Base-by-base conservation (phyloP, 75 land plant species). In the Sequoia sempervirens region DNA sequence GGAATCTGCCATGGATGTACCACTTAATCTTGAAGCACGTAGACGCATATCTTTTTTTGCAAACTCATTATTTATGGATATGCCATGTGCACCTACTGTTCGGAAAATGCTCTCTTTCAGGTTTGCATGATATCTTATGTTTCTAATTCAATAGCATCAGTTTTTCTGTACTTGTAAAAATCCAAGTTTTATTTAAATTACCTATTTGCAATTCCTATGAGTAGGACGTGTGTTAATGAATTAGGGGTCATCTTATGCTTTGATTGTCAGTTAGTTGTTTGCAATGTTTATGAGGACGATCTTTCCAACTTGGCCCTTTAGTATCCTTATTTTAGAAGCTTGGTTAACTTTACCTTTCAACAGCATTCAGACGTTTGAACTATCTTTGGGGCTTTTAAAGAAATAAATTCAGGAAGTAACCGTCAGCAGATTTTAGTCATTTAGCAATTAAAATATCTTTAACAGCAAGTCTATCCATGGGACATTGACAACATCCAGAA, bases 71-170 rank as follows among this genome's bases (percentile, higher is more conserved):
- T 92, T 92, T 80, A 92, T 92, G 93, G 84, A 86, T 80, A 90
- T 92, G 92, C 93, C 93, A 80, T 53, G 81, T 30, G 92, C 93
- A 81, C 92, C 92, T 23, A 82, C 80, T 76, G 92, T 92, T 54
- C 88, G 89, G n/a, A 86, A 92, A 47, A 92, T 92, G 93, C 81
- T 92, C 4, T 91, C 93, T 45, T 92, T 92, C 86, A 92, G 93
- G 93, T 92, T 34, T 30, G 56, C 26, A 28, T 30, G 36, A 43
- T 61, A 4, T 61, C 40, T 64, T 82, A 23, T 30, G 86, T 46
- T 50, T 68, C 53, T 40, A 32, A 4, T 47, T 70, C 11, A 81
- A 50, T 41, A 28, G 38, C 85, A 70, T 84, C 43, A 80, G 32
- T 84, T 43, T 80, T 23, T 40, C 38, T 40, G 23, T 76, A 23